These are phyloP conservation scores for Pythium periplocum DNA, from an alignment of 352 stramenopile genomes.

Conservation along the genomic window DNA sequence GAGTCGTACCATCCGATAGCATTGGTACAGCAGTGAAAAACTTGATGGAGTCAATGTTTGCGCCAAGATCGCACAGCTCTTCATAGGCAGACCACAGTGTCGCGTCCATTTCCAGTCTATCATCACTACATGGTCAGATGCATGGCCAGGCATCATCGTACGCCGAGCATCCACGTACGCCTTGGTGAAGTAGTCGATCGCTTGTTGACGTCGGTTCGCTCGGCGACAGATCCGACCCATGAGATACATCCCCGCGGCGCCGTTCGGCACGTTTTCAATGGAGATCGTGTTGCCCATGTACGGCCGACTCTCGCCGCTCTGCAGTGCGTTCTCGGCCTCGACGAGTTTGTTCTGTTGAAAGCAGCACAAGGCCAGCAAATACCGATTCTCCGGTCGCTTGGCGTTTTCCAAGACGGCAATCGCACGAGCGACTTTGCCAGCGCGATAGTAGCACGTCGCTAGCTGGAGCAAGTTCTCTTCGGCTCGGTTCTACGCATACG, in stretches of 20 bases:
- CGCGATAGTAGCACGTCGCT: conserved; percentile 61
- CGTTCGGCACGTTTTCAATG: conserved; percentile 66
- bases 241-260: conserved; percentile 89
- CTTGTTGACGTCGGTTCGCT: conserved; percentile 86
- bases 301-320: conserved; percentile 31
- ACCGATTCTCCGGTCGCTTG: conserved; percentile 45
- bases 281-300: conserved; percentile 16
- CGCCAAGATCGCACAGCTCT: conserved; percentile 90
- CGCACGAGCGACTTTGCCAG: conserved; percentile 43
- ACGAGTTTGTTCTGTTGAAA: conserved; percentile 61
- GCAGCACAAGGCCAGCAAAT: conserved; percentile 65
- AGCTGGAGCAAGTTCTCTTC: conserved; percentile 56
- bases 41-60: conserved; percentile 44
- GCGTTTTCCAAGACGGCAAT: conserved; percentile 48
- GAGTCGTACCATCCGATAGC: not conserved
- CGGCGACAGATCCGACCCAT: conserved; percentile 89
- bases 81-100: conserved; percentile 92
- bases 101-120: conserved; percentile 87
- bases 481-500: conserved; percentile 30
- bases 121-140: conserved; percentile 7
- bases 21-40: conserved; percentile 53
- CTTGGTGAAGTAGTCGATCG: conserved; percentile 88
- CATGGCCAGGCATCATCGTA: not conserved
- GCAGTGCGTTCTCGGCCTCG: conserved; percentile 90
- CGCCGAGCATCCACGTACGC: conserved; percentile 31